These are phyloP conservation scores for Drechslerella stenobrocha DNA, from an alignment of 2,329 filamentous ascomycete species.

Conservation along the genomic window DNA sequence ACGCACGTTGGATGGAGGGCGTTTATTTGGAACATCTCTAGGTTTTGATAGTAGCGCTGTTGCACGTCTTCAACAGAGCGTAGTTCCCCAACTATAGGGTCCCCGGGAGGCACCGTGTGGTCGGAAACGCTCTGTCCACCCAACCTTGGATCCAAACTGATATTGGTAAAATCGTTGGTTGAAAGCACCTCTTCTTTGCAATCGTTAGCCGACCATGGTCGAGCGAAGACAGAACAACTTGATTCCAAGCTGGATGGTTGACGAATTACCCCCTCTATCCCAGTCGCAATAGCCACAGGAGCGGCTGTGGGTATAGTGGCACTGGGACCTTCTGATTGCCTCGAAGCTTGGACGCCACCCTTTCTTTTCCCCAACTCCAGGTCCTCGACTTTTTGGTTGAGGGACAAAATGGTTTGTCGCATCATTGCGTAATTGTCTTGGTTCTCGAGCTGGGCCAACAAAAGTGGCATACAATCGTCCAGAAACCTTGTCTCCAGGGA, in stretches of 20 bases:
- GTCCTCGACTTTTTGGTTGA: constrained; percentile 5
- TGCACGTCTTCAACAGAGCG: neutral
- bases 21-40: neutral
- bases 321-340: too few species aligned
- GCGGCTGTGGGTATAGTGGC: too few species aligned
- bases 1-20: neutral
- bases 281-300: too few species aligned
- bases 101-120: neutral
- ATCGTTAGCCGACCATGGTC: too few species aligned
- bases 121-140: too few species aligned
- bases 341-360: too few species aligned
- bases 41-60: neutral
- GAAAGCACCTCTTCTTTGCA: too few species aligned
- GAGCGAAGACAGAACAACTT: too few species aligned
- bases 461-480: neutral
- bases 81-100: neutral
- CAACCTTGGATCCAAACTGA: too few species aligned
- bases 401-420: neutral
- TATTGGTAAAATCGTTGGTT: too few species aligned
- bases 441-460: neutral
- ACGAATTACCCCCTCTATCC: too few species aligned
- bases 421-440: neutral
- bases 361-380: neutral
- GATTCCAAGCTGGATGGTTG: too few species aligned
- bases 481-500: neutral